Conservation (phyloP, 1,139 yeast genomes). For the Candida pseudoviswanathii region DNA sequence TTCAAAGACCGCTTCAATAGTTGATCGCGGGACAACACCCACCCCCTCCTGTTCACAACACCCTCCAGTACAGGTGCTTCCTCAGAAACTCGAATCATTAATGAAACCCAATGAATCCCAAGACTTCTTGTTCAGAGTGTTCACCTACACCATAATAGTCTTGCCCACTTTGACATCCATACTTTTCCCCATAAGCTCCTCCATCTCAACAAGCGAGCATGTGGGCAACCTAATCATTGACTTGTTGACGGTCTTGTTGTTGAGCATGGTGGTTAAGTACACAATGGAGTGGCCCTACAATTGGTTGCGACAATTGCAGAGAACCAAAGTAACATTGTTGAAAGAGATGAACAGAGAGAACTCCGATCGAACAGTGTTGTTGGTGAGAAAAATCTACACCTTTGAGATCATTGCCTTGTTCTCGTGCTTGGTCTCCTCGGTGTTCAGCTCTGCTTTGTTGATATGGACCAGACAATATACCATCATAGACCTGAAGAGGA, state of each 20-base stretch:
- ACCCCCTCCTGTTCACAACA: background rate
- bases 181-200: constrained; percentile 13
- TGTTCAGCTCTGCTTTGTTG: constrained; percentile 29
- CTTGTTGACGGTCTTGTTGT: constrained; percentile 27
- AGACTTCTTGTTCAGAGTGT: constrained; percentile 14
- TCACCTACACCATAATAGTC: constrained; percentile 16
- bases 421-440: constrained; percentile 26
- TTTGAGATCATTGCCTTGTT: constrained; percentile 27
- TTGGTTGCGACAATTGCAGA: constrained; percentile 31
- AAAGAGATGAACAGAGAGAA: constrained; percentile 18
- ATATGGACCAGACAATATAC: constrained; percentile 28
- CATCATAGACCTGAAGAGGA: constrained; percentile 30
- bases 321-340: constrained; percentile 21
- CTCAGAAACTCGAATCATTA: constrained; percentile 5
- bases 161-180: constrained; percentile 18
- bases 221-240: constrained; percentile 28
- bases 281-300: constrained; percentile 41
- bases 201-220: constrained; percentile 18
- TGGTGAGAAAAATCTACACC: constrained; percentile 19
- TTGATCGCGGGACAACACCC: background rate
- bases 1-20: background rate
- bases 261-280: constrained; percentile 30
- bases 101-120: constrained; percentile 9
- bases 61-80: background rate
- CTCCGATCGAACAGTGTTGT: constrained; percentile 11